Evolutionary conservation across 2,329 filamentous ascomycete genomes (phyloP).

Genomic region (Septoria petroselini): DNA sequence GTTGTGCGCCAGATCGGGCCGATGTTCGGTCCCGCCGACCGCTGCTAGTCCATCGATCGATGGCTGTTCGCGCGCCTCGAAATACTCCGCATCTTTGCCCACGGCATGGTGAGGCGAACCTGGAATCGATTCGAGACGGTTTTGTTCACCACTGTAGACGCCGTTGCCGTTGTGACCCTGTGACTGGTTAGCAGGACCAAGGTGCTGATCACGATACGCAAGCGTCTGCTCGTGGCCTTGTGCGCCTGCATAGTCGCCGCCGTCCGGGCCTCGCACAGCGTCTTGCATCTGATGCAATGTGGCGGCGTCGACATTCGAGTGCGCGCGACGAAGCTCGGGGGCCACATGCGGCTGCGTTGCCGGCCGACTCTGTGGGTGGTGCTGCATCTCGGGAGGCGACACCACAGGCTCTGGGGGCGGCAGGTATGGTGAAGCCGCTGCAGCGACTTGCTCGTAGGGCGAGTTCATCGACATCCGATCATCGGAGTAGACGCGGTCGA

Average conservation of each 20-base stretch:
- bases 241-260: slow-evolving; percentile 16
- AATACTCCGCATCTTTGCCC: slow-evolving; percentile 36
- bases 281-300: slow-evolving; percentile 78
- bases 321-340: slow-evolving; percentile 73
- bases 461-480: slow-evolving; percentile 46
- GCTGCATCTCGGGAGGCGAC: slow-evolving; percentile 73
- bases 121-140: slow-evolving; percentile 47
- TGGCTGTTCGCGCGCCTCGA: slow-evolving; percentile 29
- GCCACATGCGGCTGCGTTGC: slow-evolving; percentile 68
- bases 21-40: slow-evolving; percentile 22
- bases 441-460: slow-evolving; percentile 50
- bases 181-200: slow-evolving; percentile 39
- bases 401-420: slow-evolving; percentile 69
- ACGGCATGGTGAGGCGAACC: slow-evolving; percentile 42
- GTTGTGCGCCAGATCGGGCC: slow-evolving; percentile 28
- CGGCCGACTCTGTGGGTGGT: slow-evolving; percentile 69
- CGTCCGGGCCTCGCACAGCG: slow-evolving; percentile 48
- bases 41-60: slow-evolving; percentile 21
- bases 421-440: slow-evolving; percentile 34
- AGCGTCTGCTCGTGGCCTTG: slow-evolving; percentile 16
- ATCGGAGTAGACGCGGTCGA: slow-evolving; percentile 57
- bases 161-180: slow-evolving; percentile 25
- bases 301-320: slow-evolving; percentile 75
- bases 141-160: slow-evolving; percentile 31
- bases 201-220: slow-evolving; percentile 33